Evolutionary conservation across 768 basidiomycete genomes (phyloP).

Genomic region (Boletus fagicola): DNA sequence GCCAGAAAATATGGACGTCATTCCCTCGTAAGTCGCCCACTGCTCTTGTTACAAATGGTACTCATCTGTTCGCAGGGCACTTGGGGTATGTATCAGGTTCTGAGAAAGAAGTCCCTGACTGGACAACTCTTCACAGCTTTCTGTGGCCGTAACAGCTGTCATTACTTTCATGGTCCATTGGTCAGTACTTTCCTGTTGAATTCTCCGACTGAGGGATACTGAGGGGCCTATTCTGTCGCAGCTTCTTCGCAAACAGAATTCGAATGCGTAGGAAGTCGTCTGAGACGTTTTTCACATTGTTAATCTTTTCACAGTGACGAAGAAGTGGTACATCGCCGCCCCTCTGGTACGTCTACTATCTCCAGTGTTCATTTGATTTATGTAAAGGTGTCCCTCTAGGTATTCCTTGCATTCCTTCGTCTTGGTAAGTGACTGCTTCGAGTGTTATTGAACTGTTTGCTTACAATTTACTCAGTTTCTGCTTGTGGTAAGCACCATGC

Average conservation of each 20-base stretch:
- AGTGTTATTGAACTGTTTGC: neutral
- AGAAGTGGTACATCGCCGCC: constrained; percentile 32
- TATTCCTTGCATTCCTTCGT: constrained; percentile 34
- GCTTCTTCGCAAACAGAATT: constrained; percentile 36
- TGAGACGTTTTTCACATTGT: neutral
- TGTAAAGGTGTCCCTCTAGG: constrained; percentile 2
- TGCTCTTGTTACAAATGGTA: neutral
- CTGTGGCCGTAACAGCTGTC: constrained; percentile 32
- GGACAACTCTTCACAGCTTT: constrained; percentile 18
- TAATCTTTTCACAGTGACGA: constrained; percentile 27
- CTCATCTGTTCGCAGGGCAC: constrained; percentile 17
- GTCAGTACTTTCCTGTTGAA: constrained; percentile 8
- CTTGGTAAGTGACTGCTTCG: constrained; percentile 23
- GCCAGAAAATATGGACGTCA: constrained; percentile 28
- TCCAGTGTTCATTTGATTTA: neutral
- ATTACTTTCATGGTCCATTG: constrained; percentile 37
- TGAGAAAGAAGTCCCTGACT: neutral
- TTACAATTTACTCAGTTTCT: constrained; percentile 23
- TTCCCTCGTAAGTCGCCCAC: constrained; percentile 25
- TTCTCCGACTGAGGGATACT: neutral
- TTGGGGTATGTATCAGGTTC: constrained; percentile 22
- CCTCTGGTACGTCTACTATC: constrained; percentile 23
- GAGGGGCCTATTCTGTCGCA: neutral
- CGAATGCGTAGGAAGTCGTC: constrained; percentile 28
- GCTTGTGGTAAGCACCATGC: constrained; percentile 26